Percentiles rank a stretch among this genome's conserved stretches.
Evolutionary conservation across 768 basidiomycete genomes (phyloP).

Genomic region (Kwoniella dejecticola): DNA sequence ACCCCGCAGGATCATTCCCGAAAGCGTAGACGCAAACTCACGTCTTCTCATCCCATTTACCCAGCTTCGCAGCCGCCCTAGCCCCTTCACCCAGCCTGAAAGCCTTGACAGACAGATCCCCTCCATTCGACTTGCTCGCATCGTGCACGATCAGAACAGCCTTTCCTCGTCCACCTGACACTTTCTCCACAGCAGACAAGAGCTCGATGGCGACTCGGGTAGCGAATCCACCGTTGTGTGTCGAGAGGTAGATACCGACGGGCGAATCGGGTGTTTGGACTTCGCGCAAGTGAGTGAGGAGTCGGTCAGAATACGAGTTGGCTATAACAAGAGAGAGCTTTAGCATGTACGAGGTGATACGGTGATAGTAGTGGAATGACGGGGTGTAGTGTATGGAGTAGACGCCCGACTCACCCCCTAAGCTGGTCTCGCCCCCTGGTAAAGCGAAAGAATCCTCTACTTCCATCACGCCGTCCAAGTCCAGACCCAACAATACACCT

Average conservation of each 20-base stretch:
- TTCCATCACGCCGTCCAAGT: constrained; percentile 86
- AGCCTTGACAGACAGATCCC: constrained; percentile 85
- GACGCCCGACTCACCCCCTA: constrained; percentile 50
- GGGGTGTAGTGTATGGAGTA: no score
- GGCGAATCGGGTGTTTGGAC: constrained; percentile 88
- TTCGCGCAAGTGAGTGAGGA: constrained; percentile 72
- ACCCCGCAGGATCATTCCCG: no score
- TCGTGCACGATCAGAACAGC: constrained; percentile 54
- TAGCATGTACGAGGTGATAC: no score
- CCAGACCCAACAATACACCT: constrained; percentile 85
- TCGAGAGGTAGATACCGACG: constrained; percentile 92
- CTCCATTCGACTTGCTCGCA: constrained; percentile 58
- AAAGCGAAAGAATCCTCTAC: constrained; percentile 59
- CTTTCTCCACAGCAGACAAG: constrained; percentile 47
- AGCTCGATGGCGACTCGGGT: constrained; percentile 48
- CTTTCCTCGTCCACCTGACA: constrained; percentile 43
- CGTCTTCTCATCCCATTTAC: constrained; percentile 84
- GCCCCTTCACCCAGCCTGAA: constrained; percentile 80
- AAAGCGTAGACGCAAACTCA: constrained; percentile 59
- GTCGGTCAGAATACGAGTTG: constrained; percentile 82
- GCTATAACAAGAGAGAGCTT: constrained; percentile 55
- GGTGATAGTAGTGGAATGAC: no score
- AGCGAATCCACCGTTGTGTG: constrained; percentile 59
- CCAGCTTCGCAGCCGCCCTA: constrained; percentile 75
- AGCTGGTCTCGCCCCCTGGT: constrained; percentile 46